A percentile compares a stretch with the other conserved stretches of the same genome.
phyloP scores from a whole-genome alignment of 768 basidiomycete species.

The Pleurotus djamor region DNA sequence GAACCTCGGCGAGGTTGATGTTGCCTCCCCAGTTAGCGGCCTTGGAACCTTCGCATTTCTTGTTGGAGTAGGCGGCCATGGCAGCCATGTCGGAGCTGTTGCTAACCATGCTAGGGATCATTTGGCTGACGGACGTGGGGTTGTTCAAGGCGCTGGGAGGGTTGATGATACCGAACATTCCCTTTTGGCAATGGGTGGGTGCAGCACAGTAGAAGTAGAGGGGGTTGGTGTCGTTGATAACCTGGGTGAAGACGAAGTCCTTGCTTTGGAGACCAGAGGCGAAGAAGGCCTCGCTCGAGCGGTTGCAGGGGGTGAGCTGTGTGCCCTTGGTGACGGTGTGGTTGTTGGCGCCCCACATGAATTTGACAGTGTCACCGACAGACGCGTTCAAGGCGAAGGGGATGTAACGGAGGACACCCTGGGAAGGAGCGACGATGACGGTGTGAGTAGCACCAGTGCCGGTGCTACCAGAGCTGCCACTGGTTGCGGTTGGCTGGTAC shows the following conservation, averaged over 20 bases:
- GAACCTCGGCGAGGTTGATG: slow-evolving; percentile 57
- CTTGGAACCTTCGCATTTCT: slow-evolving; percentile 44
- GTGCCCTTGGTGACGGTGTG: slow-evolving; percentile 86
- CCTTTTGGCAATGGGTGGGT: slow-evolving; percentile 72
- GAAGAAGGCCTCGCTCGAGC: slow-evolving; percentile 56
- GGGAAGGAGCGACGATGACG: slow-evolving; percentile 73
- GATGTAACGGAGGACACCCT: slow-evolving; percentile 74
- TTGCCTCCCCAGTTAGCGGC: slow-evolving; percentile 61
- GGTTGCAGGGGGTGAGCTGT: slow-evolving; percentile 68
- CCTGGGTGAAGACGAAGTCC: slow-evolving; percentile 66
- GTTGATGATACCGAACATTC: slow-evolving; percentile 86
- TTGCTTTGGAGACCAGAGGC: slow-evolving; percentile 63
- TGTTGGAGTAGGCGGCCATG: slow-evolving; percentile 50
- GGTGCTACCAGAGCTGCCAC: slow-evolving; percentile 26
- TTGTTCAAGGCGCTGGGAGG: slow-evolving; percentile 47
- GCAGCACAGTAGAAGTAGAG: slow-evolving; percentile 74
- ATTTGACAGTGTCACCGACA: slow-evolving; percentile 74
- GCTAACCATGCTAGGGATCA: slow-evolving; percentile 47
- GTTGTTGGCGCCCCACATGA: slow-evolving; percentile 75
- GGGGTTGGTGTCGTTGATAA: slow-evolving; percentile 73
- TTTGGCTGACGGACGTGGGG: slow-evolving; percentile 45
- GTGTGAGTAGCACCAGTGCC: slow-evolving; percentile 67
- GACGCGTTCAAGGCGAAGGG: slow-evolving; percentile 77
- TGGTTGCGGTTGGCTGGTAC: slow-evolving; percentile 30
- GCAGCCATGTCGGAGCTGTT: slow-evolving; percentile 55